Conservation (phyloP, 176 grass and related monocot genomes). For the Carex scoparia region DNA sequence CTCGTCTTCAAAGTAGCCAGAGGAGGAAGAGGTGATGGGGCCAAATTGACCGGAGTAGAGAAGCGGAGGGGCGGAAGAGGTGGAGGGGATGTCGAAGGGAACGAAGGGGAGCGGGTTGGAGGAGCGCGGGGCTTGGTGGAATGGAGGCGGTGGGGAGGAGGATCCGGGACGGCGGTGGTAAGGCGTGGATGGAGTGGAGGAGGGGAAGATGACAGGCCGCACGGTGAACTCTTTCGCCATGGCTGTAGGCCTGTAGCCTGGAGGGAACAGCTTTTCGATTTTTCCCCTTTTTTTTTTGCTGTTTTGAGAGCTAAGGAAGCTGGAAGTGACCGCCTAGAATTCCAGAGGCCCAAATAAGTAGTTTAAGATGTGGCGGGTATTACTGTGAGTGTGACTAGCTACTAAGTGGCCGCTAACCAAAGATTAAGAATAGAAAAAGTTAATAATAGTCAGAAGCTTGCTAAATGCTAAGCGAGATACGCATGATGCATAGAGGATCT, state of each 20-base stretch:
- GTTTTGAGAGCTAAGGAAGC: neutral
- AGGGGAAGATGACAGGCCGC: conserved; percentile 69
- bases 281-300: neutral
- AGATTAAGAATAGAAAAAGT: too few relatives aligned
- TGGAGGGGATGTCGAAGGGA: conserved; percentile 66
- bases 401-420: too few relatives aligned
- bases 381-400: too few relatives aligned
- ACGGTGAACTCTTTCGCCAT: conserved; percentile 94
- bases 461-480: neutral
- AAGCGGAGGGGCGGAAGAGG: conserved; percentile 39
- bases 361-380: neutral
- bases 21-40: conserved; percentile 10
- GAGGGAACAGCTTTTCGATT: neutral
- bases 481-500: neutral
- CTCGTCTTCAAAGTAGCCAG: conserved; percentile 76
- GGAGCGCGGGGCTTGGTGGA: conserved; percentile 13
- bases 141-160: conserved; percentile 43
- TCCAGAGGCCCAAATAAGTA: neutral
- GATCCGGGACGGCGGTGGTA: conserved; percentile 46
- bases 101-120: conserved; percentile 57
- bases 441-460: too few relatives aligned
- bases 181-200: conserved; percentile 28
- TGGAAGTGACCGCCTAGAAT: neutral
- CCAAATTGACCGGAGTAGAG: conserved; percentile 35
- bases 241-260: neutral